Base-by-base conservation (phyloP, 345 rosid species). In the Populus davidiana region DNA sequence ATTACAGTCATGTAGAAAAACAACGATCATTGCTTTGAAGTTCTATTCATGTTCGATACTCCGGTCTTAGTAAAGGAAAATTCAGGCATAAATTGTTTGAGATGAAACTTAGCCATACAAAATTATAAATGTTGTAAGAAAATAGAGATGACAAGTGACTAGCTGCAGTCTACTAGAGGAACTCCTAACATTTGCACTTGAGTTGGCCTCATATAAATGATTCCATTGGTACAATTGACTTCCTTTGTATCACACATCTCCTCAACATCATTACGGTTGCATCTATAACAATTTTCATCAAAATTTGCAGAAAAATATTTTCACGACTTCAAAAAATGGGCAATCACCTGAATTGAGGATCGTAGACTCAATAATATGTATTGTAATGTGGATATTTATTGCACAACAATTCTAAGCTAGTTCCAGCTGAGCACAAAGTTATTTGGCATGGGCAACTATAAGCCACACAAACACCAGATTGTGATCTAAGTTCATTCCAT, bases 401-500 rank as follows among this genome's bases (percentile, higher is more conserved):
- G 8, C 13, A 41, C 25, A 14, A 36, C 61, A 49, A 65, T 49
- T 18, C 39, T 69, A 18, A 69, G 16, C 56, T 2, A 31, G 6
- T 39, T 36, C 68, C 35, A 35, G 16, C 35, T 14, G 23, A 70
- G 62, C 73, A 70, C 52, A 13, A 29, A 65, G 38, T 18, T 64
- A 27, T 18, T 33, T 8, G n/a, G 6, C 62, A 75, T 67, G 70
- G 23, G 39, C 59, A 36, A 13, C 31, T 50, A 52, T 69, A 50
- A 29, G 78, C 44, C 35, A 73, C 5, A 29, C 20, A 67, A 49
- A 64, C 38, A 69, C 54, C 54, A 59, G 74, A 73, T 56, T 13
- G 73, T 17, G n/a, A 70, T 39, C 50, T 20, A 54, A 41, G 44
- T 72, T 78, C 65, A 70, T 38, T 56, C 43, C 67, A 73, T 13